Base-by-base conservation (phyloP, 1,139 yeast genomes). In the Pichia sp. region DNA sequence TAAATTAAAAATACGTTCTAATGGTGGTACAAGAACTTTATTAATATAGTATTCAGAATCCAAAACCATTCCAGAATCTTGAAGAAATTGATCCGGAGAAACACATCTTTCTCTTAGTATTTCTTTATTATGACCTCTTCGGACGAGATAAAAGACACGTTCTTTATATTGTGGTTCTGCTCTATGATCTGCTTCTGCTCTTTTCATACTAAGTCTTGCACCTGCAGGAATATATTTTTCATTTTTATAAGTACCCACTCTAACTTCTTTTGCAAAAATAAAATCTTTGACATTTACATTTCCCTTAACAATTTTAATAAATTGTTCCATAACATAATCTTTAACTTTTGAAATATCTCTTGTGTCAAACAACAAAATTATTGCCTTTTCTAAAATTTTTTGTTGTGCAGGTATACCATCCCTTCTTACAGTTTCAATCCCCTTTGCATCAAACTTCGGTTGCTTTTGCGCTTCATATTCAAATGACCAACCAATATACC, bases 381-480 rank as follows among this genome's bases (percentile, higher is more conserved):
- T 62, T 0, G 84, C 65, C 47, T 76, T 75, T 48, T 86, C 95
- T 21, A 86, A 79, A 31, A 91, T 78, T 53, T 82, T 82, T 61
- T 78, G 94, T 51, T 85, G 95, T 0, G 95, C 95, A 0, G 95
- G 95, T 15, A 89, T 83, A 0, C 96, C 97, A 61, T 91, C 98
- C 50, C 98, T 67, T 47, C 98, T 62, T 0, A 91, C 84, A 0
- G 97, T 91, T 59, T 91, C 98, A 15, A 87, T 88, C 1, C 98
- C 98, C 54, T 91, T 91, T 3, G 98, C 96, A 64, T 91, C 97
- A 60, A 91, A 89, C 24, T 63, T 71, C 0, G 96, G 87, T 7
- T 50, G 62, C 4, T 41, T 51, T 52, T 84, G 89, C 15, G 62
- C 63, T 31, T 68, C 72, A 26, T 61, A 57, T 50, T 85, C 95